These are phyloP conservation scores for Hemileia vastatrix DNA, from an alignment of 1,284 basidiomycete genomes.

Conservation along the genomic window DNA sequence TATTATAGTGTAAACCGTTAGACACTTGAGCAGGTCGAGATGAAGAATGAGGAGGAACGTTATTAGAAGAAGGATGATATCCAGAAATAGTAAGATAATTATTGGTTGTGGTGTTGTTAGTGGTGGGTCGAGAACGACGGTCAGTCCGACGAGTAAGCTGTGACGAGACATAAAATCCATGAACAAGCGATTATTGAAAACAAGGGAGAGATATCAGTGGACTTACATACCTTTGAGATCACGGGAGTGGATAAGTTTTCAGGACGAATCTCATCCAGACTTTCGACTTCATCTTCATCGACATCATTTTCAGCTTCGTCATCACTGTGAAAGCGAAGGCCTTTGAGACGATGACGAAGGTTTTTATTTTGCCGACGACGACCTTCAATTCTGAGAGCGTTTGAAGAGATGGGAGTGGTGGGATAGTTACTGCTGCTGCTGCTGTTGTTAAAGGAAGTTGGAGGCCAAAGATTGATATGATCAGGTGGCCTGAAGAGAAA, in stretches of 20 bases:
- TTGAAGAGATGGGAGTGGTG: slow-evolving; percentile 1
- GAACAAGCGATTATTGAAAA: no score
- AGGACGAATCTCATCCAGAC: no score
- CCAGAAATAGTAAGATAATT: slow-evolving; percentile 14
- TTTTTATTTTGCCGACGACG: not conserved
- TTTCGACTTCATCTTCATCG: slow-evolving; percentile 3
- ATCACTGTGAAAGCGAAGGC: slow-evolving; percentile 5
- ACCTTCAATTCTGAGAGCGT: slow-evolving; percentile 12
- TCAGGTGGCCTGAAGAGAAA: not conserved
- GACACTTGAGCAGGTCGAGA: no score
- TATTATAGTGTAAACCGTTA: no score
- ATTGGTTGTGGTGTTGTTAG: not conserved
- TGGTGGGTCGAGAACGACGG: not conserved
- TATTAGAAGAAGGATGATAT: no score
- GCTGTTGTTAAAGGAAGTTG: not conserved
- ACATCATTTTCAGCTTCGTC: not conserved
- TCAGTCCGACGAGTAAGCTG: not conserved
- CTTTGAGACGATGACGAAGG: not conserved
- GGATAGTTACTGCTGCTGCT: not conserved
- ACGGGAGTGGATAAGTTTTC: no score
- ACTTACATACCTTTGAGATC: no score
- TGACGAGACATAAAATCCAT: not conserved
- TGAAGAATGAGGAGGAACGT: no score
- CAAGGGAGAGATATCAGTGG: no score
- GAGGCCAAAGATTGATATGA: not conserved